These are phyloP conservation scores for Peniophora sp. DNA, from an alignment of 1,284 basidiomycete species.

Conservation along the genomic window DNA sequence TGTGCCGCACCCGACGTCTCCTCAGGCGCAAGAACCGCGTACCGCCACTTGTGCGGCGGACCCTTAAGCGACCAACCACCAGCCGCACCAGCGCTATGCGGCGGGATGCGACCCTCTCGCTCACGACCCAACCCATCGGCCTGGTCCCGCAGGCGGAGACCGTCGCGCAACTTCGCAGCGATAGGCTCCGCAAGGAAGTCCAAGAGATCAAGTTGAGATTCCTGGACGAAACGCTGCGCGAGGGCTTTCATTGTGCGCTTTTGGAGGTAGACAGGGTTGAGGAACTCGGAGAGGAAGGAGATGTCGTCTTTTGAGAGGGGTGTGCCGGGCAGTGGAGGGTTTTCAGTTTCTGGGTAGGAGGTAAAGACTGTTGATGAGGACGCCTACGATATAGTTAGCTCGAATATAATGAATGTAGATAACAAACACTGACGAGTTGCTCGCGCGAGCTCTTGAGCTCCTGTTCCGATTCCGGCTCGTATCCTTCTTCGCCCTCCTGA, in stretches of 20 bases:
- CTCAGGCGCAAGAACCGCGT: slow-evolving; percentile 51
- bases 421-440: too few species aligned
- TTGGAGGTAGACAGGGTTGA: slow-evolving; percentile 90
- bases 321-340: slow-evolving; percentile 40
- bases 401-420: not conserved
- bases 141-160: slow-evolving; percentile 59
- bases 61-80: slow-evolving; percentile 72
- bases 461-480: slow-evolving; percentile 39
- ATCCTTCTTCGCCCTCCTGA: slow-evolving; percentile 87
- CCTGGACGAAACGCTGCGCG: slow-evolving; percentile 76
- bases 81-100: slow-evolving; percentile 51
- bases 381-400: slow-evolving; percentile 29
- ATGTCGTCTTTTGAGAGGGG: slow-evolving; percentile 54
- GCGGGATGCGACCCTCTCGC: slow-evolving; percentile 44
- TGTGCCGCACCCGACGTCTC: slow-evolving; percentile 11
- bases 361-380: slow-evolving; percentile 56
- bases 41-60: slow-evolving; percentile 93
- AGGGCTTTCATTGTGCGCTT: slow-evolving; percentile 76
- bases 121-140: slow-evolving; percentile 59
- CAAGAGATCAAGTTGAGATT: slow-evolving; percentile 88
- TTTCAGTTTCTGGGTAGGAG: slow-evolving; percentile 41
- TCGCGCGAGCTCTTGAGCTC: slow-evolving; percentile 66
- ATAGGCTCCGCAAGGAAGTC: slow-evolving; percentile 72
- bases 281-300: slow-evolving; percentile 71
- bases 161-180: slow-evolving; percentile 58